Percentiles rank a stretch among this genome's conserved stretches.
Evolutionary conservation across 768 basidiomycete genomes (phyloP).

Genomic region (Pleurotus djamor): DNA sequence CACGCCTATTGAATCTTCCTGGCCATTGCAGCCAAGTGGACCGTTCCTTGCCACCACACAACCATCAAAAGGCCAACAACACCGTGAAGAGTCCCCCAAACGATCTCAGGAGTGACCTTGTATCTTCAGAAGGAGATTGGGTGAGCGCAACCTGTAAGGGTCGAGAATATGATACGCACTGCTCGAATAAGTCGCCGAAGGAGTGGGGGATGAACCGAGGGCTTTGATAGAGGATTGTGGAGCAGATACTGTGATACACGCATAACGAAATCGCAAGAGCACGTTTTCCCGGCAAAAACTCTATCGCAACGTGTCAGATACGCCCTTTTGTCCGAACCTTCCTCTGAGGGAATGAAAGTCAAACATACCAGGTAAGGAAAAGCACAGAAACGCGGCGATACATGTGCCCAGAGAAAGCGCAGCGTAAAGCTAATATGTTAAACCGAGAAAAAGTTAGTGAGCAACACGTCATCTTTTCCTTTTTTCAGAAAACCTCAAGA

Average conservation of each 20-base stretch:
- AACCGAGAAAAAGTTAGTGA: neutral
- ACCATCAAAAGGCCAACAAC: slow-evolving; percentile 69
- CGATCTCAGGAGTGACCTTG: slow-evolving; percentile 66
- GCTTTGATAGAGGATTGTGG: slow-evolving; percentile 72
- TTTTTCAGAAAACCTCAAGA: neutral
- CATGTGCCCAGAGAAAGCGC: slow-evolving; percentile 62
- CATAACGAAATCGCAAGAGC: slow-evolving; percentile 76
- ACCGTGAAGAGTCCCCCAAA: slow-evolving; percentile 77
- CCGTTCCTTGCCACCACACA: slow-evolving; percentile 80
- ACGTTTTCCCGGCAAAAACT: slow-evolving; percentile 84
- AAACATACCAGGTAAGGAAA: slow-evolving; percentile 66
- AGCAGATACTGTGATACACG: slow-evolving; percentile 71
- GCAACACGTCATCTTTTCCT: neutral
- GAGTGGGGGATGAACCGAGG: slow-evolving; percentile 79
- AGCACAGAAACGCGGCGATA: slow-evolving; percentile 60
- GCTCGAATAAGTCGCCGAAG: slow-evolving; percentile 59
- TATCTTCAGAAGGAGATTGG: slow-evolving; percentile 31
- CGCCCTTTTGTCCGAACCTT: neutral
- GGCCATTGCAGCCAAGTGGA: slow-evolving; percentile 45
- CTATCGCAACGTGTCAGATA: slow-evolving; percentile 29
- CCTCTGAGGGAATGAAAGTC: neutral
- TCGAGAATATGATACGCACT: slow-evolving; percentile 38
- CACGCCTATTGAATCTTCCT: slow-evolving; percentile 5
- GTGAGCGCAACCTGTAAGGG: neutral
- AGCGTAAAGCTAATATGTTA: slow-evolving; percentile 59